Evolutionary conservation across 176 grass and related monocot genomes (phyloP).

Genomic region (Juncus effusus): DNA sequence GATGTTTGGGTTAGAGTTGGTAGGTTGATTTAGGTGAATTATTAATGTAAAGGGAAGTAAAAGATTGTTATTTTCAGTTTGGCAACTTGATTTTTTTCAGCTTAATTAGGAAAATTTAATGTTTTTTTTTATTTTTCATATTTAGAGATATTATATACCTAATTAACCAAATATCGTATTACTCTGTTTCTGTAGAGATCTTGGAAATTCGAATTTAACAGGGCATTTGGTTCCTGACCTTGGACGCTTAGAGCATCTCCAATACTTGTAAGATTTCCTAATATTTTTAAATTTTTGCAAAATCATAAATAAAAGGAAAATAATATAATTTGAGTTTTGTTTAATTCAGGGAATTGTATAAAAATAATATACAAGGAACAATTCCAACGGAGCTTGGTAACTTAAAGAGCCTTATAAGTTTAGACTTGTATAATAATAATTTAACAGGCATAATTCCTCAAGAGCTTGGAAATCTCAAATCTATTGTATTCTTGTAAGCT

Average conservation of each 20-base stretch:
- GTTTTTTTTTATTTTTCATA: not conserved
- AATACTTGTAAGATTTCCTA: slow-evolving; percentile 56
- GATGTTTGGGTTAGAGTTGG: not conserved
- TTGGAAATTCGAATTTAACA: slow-evolving; percentile 78
- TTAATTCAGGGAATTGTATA: slow-evolving; percentile 65
- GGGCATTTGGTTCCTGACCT: slow-evolving; percentile 61
- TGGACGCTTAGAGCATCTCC: slow-evolving; percentile 57
- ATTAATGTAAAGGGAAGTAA: no score
- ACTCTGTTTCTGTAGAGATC: slow-evolving; percentile 43
- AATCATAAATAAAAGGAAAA: not conserved
- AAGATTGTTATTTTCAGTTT: slow-evolving; percentile 4
- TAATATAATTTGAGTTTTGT: not conserved
- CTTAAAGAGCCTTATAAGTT: slow-evolving; percentile 61
- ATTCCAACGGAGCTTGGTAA: slow-evolving; percentile 59
- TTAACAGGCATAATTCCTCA: slow-evolving; percentile 58
- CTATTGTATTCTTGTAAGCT: slow-evolving; percentile 72
- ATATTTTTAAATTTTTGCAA: not conserved
- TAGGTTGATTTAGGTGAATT: not conserved
- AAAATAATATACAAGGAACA: slow-evolving; percentile 64
- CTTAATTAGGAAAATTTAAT: slow-evolving; percentile 2
- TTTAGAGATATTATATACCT: no score
- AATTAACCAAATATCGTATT: not conserved
- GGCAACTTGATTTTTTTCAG: not conserved
- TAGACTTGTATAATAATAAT: slow-evolving; percentile 86
- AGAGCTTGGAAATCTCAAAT: slow-evolving; percentile 50